Conservation (phyloP, 768 basidiomycete genomes). For the Mycena epipterygia region DNA sequence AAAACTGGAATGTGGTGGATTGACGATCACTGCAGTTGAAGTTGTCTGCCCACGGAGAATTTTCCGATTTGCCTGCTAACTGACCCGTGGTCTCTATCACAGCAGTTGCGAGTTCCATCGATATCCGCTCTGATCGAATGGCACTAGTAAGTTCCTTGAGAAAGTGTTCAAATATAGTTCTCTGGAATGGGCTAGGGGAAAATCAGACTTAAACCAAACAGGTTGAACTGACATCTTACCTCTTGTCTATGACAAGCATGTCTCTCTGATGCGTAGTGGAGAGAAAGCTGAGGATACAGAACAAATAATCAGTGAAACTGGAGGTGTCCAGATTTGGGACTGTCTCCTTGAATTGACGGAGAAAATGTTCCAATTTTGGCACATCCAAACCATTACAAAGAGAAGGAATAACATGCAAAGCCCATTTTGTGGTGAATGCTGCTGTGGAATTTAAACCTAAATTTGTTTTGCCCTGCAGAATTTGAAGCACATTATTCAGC, state of each 20-base stretch:
- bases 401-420: neutral
- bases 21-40: no score
- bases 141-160: neutral
- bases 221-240: neutral
- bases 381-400: no score
- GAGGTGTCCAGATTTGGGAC: neutral
- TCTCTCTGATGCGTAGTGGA: neutral
- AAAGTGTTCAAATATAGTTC: neutral
- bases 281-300: neutral
- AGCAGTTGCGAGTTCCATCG: no score
- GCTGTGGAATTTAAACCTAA: neutral
- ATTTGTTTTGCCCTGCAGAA: neutral
- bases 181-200: neutral
- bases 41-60: neutral
- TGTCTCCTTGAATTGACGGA: neutral
- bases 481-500: neutral
- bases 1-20: neutral
- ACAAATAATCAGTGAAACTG: neutral
- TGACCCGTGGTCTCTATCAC: neutral
- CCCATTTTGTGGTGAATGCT: neutral
- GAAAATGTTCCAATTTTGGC: neutral
- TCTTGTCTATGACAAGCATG: neutral
- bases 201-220: neutral
- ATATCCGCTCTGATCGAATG: no score
- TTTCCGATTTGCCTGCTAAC: neutral